A percentile compares a stretch with the other conserved stretches of the same genome.
phyloP scores from a whole-genome alignment of 2,329 filamentous ascomycete genomes.

The Hymenoscyphus infarciens region DNA sequence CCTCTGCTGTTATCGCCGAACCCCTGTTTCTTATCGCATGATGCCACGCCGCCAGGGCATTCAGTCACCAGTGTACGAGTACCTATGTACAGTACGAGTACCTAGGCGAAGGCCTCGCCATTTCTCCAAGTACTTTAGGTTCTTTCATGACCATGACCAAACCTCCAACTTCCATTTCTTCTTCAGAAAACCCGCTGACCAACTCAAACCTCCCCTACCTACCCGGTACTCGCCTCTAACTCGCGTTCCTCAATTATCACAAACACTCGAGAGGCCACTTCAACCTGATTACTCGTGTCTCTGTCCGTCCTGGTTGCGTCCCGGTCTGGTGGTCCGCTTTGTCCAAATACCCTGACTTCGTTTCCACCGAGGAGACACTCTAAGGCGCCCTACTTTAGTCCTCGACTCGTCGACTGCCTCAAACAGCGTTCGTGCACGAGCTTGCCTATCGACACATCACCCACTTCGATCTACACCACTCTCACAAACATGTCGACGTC shows the following conservation, averaged over 20 bases:
- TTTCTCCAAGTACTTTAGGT: neutral
- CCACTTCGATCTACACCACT: neutral
- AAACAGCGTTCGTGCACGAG: slow-evolving; percentile 5
- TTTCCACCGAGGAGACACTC: neutral
- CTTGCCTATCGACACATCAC: neutral
- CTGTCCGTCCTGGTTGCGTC: neutral
- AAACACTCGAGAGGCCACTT: neutral
- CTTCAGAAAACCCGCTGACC: slow-evolving; percentile 4
- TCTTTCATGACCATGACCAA: neutral
- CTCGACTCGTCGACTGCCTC: neutral
- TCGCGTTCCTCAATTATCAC: neutral
- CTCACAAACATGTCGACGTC: slow-evolving; percentile 20
- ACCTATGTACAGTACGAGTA: too few relatives aligned
- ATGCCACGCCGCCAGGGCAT: neutral
- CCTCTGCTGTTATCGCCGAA: slow-evolving; percentile 1
- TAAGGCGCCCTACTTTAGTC: slow-evolving; percentile 4
- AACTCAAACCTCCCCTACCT: neutral
- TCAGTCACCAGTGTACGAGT: too few relatives aligned
- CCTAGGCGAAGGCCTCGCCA: neutral
- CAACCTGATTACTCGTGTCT: neutral
- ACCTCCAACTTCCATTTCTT: neutral
- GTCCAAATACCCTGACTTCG: neutral
- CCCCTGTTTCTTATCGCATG: neutral
- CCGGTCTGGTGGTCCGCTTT: neutral
- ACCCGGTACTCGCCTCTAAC: neutral